A percentile compares a stretch with the other conserved stretches of the same genome.
These are phyloP conservation scores for Lathyrus aphaca DNA, from an alignment of 306 rosid species.

Conservation along the genomic window DNA sequence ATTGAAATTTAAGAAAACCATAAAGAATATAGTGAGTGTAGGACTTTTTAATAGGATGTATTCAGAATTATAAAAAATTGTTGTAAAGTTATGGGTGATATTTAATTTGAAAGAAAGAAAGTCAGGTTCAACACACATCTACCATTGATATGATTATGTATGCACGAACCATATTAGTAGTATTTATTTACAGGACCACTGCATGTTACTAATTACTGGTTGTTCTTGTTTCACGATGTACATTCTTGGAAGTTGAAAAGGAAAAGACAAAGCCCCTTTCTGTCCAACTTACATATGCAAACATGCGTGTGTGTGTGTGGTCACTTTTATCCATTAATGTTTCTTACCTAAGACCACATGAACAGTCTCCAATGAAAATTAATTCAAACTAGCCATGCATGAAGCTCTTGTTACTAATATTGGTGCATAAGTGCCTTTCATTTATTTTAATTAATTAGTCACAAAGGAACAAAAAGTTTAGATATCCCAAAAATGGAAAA, in stretches of 20 bases:
- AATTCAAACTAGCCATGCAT: neutral
- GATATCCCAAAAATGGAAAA: too few species aligned
- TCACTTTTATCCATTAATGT: conserved; percentile 45
- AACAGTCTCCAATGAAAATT: conserved; percentile 37
- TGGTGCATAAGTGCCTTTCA: too few species aligned
- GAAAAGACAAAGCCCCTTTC: conserved; percentile 45
- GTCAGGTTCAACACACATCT: conserved; percentile 31
- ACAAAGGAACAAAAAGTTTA: too few species aligned
- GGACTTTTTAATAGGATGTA: too few species aligned
- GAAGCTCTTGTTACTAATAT: too few species aligned
- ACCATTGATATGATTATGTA: neutral
- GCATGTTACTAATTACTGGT: neutral
- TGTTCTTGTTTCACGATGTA: neutral
- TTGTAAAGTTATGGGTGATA: neutral
- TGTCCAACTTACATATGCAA: conserved; percentile 43
- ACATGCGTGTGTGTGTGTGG: conserved; percentile 36
- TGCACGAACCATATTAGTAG: neutral
- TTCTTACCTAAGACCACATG: conserved; percentile 13
- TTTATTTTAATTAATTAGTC: too few species aligned
- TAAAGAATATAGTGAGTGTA: too few species aligned
- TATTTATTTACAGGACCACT: conserved; percentile 27
- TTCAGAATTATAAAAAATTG: neutral
- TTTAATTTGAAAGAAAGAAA: conserved; percentile 2
- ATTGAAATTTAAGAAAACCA: too few species aligned
- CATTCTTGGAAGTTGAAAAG: conserved; percentile 30